A percentile compares a stretch with the other conserved stretches of the same genome.
Conservation (phyloP, 352 stramenopile genomes). For the Pythium rishiriense region DNA sequence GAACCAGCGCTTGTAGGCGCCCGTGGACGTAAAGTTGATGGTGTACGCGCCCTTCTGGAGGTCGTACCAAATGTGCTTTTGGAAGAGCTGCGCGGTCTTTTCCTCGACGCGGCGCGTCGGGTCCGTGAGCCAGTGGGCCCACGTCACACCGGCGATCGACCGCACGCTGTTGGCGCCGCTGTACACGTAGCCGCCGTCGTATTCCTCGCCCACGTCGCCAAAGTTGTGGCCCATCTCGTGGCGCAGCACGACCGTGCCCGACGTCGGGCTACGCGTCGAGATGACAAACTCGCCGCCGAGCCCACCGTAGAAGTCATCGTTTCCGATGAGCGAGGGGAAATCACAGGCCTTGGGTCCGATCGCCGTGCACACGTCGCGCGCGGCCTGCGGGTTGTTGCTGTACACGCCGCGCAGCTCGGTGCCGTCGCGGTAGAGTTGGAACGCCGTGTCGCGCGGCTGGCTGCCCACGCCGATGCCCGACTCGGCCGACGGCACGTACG, state of each 20-base stretch:
- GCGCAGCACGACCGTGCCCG: constrained; percentile 35
- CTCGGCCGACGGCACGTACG: constrained; percentile 15
- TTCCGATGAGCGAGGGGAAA: constrained; percentile 40
- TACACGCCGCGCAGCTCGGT: constrained; percentile 28
- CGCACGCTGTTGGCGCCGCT: constrained; percentile 32
- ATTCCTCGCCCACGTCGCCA: constrained; percentile 44
- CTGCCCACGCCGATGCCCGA: constrained; percentile 12
- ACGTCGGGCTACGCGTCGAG: constrained; percentile 30
- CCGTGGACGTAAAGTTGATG: constrained; percentile 36
- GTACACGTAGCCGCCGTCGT: constrained; percentile 43
- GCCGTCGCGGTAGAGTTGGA: constrained; percentile 16
- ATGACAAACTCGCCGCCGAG: constrained; percentile 46
- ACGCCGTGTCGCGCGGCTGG: constrained; percentile 11
- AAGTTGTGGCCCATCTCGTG: constrained; percentile 48
- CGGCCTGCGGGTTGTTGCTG: constrained; percentile 9
- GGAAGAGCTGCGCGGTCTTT: constrained; percentile 31
- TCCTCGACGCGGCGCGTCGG: constrained; percentile 26
- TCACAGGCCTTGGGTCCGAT: constrained; percentile 25
- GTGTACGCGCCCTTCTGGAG: constrained; percentile 34
- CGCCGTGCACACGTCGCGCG: constrained; percentile 21
- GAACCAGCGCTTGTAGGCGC: constrained; percentile 34
- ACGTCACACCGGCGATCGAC: constrained; percentile 13
- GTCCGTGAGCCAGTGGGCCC: constrained; percentile 40
- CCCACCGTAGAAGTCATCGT: constrained; percentile 40
- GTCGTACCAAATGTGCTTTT: constrained; percentile 42